phyloP scores from a whole-genome alignment of 2,329 filamentous ascomycete genomes.

The Ilyonectria sp. region DNA sequence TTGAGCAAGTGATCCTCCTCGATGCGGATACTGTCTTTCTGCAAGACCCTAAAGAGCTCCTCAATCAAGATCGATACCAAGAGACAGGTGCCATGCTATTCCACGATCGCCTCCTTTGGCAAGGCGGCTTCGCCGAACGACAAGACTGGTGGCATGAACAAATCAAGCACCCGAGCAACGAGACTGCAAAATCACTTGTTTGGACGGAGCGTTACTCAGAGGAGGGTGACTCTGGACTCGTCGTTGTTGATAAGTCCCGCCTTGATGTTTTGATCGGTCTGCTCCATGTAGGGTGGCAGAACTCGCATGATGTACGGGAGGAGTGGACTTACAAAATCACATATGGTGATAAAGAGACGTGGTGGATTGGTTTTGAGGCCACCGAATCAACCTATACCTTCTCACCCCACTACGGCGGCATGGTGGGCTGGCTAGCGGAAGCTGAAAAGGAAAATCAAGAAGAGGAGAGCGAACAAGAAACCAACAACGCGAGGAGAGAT shows the following conservation, averaged over 20 bases:
- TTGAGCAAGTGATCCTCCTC: constrained; percentile 56
- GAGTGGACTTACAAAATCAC: constrained; percentile 58
- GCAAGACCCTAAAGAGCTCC: constrained; percentile 53
- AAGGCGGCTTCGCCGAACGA: constrained; percentile 52
- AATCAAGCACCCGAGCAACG: constrained; percentile 53
- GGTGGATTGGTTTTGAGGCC: constrained; percentile 62
- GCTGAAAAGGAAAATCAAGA: constrained; percentile 20
- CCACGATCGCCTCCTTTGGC: constrained; percentile 59
- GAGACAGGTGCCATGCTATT: constrained; percentile 56
- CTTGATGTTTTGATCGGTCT: constrained; percentile 56
- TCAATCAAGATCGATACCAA: constrained; percentile 50
- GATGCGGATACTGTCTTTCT: constrained; percentile 59
- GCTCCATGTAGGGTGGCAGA: constrained; percentile 62
- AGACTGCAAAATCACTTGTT: constrained; percentile 53
- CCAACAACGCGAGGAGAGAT: constrained; percentile 22
- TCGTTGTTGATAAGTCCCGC: constrained; percentile 59
- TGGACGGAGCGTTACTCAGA: constrained; percentile 59
- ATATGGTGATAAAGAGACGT: constrained; percentile 63
- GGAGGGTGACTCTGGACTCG: constrained; percentile 59
- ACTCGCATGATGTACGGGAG: constrained; percentile 56
- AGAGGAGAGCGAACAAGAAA: constrained; percentile 4
- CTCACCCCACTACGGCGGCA: constrained; percentile 58
- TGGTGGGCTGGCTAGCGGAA: constrained; percentile 53
- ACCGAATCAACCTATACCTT: constrained; percentile 56
- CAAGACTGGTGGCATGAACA: constrained; percentile 57